Base-by-base conservation (phyloP, 306 rosid genomes). In the Gynostemma pentaphyllum region DNA sequence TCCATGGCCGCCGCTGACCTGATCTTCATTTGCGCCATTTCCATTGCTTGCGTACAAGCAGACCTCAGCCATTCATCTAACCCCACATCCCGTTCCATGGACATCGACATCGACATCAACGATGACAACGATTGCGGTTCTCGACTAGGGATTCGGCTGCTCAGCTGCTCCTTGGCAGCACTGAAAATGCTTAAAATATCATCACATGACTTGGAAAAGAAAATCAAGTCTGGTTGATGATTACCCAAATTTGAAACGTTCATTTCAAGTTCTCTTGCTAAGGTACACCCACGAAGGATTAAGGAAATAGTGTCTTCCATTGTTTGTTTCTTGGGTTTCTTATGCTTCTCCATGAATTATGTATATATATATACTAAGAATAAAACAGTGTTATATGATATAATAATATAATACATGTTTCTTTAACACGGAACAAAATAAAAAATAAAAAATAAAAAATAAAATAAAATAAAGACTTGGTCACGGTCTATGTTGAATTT, bases 261-360 rank as follows among this genome's bases (percentile, higher is more conserved):
- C 47, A 68, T 45, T 70, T 80, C 82, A 13, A 85, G 75, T 8
- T 51, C 69, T 73, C 52, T 78, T 2, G 78, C 82, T 36, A 79
- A 55, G 24, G 54, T 50, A 60, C 88, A 85, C 21, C 83, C 94
- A 0, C 40, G 69, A 12, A 34, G 78, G 42, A 83, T 63, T 11
- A 73, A 67, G 1, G 68, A 46, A 21, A 67, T 34, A 10, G 24
- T 19, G 4, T 74, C 81, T 11, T 85, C 88, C 89, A 82, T 87
- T 61, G 72, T 44, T 69, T 56, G 37, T 14, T 14, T 2, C 27
- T 19, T 40, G 34, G 27, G 62, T 9, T 75, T 74, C 62, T 61
- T 55, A 21, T 45, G 29, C 61, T 11, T 61, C 54, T 50, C 36
- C 47, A 60, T 70, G 15, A 44, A 27, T 50, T 68, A 16, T 18